Evolutionary conservation across 805 yeast genomes (phyloP).

Genomic region (Saturnispora kantuleensis): DNA sequence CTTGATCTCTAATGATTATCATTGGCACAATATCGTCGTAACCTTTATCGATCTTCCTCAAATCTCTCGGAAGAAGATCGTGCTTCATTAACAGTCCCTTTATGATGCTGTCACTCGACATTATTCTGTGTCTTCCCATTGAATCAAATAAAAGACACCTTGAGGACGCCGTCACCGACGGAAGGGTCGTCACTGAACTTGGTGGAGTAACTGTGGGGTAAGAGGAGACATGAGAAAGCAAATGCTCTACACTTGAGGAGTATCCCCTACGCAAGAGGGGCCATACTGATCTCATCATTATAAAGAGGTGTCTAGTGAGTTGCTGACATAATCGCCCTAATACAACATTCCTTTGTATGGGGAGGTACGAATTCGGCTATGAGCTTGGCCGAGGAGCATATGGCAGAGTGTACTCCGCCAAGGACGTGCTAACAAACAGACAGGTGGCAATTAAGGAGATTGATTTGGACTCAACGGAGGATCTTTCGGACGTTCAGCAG

Average conservation of each 20-base stretch:
- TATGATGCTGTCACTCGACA: constrained; percentile 36
- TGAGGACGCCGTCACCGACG: constrained; percentile 1
- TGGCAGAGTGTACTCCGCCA: constrained; percentile 64
- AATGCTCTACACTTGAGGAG: constrained; percentile 5
- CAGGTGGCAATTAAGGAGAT: constrained; percentile 57
- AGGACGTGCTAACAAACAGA: constrained; percentile 32
- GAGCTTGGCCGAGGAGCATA: constrained; percentile 73
- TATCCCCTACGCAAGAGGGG: neutral
- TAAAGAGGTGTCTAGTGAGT: neutral
- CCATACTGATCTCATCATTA: neutral
- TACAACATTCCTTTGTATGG: neutral
- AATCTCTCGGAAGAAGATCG: constrained; percentile 42
- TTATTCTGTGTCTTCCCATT: constrained; percentile 34
- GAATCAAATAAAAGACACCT: constrained; percentile 42
- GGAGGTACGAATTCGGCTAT: constrained; percentile 32
- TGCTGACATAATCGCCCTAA: neutral
- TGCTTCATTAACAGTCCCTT: constrained; percentile 35
- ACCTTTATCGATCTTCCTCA: constrained; percentile 40
- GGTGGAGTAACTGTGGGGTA: constrained; percentile 9
- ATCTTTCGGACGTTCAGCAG: constrained; percentile 60
- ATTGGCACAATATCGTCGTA: constrained; percentile 49
- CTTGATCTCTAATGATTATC: constrained; percentile 36
- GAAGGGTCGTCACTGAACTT: constrained; percentile 6
- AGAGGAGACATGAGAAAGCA: constrained; percentile 4
- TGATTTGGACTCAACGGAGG: constrained; percentile 64